Base-by-base conservation (phyloP, 2,329 filamentous ascomycete genomes). In the Beauveria scarabaeidicola region DNA sequence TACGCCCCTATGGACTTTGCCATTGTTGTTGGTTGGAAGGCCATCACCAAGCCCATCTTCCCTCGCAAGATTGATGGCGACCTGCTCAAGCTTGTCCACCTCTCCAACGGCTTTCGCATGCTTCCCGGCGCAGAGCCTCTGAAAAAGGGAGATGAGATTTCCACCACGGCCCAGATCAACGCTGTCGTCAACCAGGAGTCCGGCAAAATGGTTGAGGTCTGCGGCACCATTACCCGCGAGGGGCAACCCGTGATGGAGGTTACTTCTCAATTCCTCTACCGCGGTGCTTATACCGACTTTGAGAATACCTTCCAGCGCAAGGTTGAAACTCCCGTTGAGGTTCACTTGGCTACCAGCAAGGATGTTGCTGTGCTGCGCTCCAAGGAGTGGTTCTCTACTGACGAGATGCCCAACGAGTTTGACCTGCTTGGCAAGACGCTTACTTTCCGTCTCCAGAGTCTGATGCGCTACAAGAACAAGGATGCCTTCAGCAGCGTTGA, bases 131-230 rank as follows among this genome's bases (percentile, higher is more conserved):
- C 93, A 1, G 87, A 96, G 71, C 93, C 94, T 17, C 78, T 99
- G 63, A 95, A 96, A 82, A 96, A 96, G 78, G 94, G 91, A 32
- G 94, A 99, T 71, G 85, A 92, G 63, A 84, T 99, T 21, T 87
- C 91, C 63, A 97, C 94, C 3, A 96, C 90, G 59, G 94, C 94
- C 47, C 91, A 95, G 73, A 90, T 99, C 77, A 97, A 99, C 68
- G 91, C 94, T 17, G 91, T 99, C 68, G 88, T 99, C 78, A 99
- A 97, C 78, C 92, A 99, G 74, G 91, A 96, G 15, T 91, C 94
- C 62, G 94, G 94, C 52, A 99, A 99, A 81, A 97, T 99, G 92
- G 95, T 99, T 19, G 95, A 99, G 75, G 93, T 99, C n/a, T 97
- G 92, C 69, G 94, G 94, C 63, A 99, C 94, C 6, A 96, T 99